Percentiles rank a stretch among this genome's conserved stretches.
Evolutionary conservation across 257 asterid species (phyloP).

Genomic region (Fraxinus cuspidata): DNA sequence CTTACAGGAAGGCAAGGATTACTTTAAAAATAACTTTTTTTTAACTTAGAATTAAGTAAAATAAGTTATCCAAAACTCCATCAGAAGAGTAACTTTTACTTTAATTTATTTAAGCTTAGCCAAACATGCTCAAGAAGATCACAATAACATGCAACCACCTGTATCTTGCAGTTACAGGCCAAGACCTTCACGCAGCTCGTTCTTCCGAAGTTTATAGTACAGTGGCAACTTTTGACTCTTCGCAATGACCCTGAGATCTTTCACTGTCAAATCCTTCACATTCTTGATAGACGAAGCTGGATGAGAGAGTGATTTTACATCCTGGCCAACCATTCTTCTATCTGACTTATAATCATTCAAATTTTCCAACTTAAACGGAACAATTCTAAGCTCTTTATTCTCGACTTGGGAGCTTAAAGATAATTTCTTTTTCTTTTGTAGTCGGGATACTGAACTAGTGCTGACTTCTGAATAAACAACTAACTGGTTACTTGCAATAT

Average conservation of each 20-base stretch:
- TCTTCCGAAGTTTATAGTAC: conserved; percentile 34
- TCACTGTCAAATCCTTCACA: conserved; percentile 19
- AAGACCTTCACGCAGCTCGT: conserved; percentile 35
- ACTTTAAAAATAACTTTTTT: not conserved
- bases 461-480: conserved; percentile 19
- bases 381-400: conserved; percentile 14
- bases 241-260: conserved; percentile 41
- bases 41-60: not conserved
- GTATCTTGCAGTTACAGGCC: not conserved
- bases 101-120: not conserved
- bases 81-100: not conserved
- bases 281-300: not conserved
- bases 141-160: not conserved
- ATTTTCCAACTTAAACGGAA: conserved; percentile 20
- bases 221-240: conserved; percentile 33
- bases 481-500: conserved; percentile 19
- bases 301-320: not conserved
- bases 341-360: conserved; percentile 4
- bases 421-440: conserved; percentile 16
- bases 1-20: not conserved
- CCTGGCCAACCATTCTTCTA: conserved; percentile 12
- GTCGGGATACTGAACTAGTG: conserved; percentile 16
- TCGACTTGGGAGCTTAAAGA: conserved; percentile 16
- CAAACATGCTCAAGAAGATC: not conserved
- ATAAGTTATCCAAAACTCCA: not conserved